Base-by-base conservation (phyloP, 2,329 filamentous ascomycete species). In the Anthostomella pinea region DNA sequence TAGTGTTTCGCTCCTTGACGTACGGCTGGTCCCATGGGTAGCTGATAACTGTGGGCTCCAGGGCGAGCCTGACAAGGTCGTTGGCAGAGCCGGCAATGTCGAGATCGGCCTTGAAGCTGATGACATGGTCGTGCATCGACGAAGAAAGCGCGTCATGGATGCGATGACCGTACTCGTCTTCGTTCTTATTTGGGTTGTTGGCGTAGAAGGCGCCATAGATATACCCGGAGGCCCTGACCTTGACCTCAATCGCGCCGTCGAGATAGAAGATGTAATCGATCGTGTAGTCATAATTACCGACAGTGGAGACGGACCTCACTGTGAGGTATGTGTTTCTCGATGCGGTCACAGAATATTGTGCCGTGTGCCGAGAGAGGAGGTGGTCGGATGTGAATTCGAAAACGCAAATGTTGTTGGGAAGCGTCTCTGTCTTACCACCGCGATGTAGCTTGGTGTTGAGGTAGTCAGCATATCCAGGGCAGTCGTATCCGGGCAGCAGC, bases 231-330 rank as follows among this genome's bases (percentile, higher is more conserved):
- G 59, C 59, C n/a, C 59, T 47, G 3, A 62, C 57, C 43, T 60
- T 57, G 38, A 67, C 58, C 36, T 67, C 58, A 31, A 70, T 57
- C 10, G 57, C 58, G 11, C 65, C 65, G 46, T 68, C 65, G 28
- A 66, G 47, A 40, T 60, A 61, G 49, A 67, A 67, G 14, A 56
- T 50, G 38, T 65, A 66, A 26, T 62, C 57, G 23, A 66, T 59
- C 11, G 56, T 59, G 43, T 66, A 68, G 44, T 67, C 65, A 48
- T 68, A 67, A 44, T 68, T 69, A 9, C 64, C 66, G 5, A 68
- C 59, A 2, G 62, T 65, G 6, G 57, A 56, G 4, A 65, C 55
- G n/a, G 48, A 55, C n/a, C 64, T 51, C 2, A 68, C 51, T 1
- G 57, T 56, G n/a, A 68, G 54, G 16, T 48, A 51, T 3, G 48